Conservation (phyloP, 1,284 basidiomycete species). For the Puccinia horiana region DNA sequence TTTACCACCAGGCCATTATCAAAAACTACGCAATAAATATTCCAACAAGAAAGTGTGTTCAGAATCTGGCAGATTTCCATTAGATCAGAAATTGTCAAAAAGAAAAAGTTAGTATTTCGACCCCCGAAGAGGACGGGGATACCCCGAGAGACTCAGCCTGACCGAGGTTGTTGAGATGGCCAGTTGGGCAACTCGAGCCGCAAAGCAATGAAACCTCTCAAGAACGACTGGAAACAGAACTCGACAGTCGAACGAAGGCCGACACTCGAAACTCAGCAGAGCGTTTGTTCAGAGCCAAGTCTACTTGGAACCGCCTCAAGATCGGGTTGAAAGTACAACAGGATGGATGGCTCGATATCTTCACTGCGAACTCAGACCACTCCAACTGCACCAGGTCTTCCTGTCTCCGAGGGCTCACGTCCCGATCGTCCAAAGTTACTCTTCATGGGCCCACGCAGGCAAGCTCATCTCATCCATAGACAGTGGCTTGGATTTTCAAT, state of each 20-base stretch:
- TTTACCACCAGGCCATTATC: too few species aligned
- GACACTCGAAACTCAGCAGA: background rate
- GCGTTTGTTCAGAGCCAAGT: background rate
- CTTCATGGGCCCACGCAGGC: slow-evolving; percentile 75
- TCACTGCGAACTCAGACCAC: slow-evolving; percentile 27
- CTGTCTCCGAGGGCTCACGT: slow-evolving; percentile 11
- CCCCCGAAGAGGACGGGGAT: too few species aligned
- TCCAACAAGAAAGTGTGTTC: too few species aligned
- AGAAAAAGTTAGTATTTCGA: too few species aligned
- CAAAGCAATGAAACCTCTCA: background rate
- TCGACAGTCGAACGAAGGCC: background rate
- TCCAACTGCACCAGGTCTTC: background rate
- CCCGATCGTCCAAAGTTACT: slow-evolving; percentile 65
- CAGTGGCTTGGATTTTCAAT: background rate
- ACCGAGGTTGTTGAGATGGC: too few species aligned
- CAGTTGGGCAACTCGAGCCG: background rate
- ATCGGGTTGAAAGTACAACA: background rate
- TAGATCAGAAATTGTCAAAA: too few species aligned
- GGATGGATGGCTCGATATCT: slow-evolving; percentile 33
- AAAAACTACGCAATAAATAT: too few species aligned
- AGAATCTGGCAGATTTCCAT: too few species aligned
- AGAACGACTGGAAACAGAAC: background rate
- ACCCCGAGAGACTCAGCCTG: too few species aligned
- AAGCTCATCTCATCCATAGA: background rate
- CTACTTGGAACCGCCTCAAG: background rate